Conservation (phyloP, 805 yeast genomes). For the Candida chilensis region DNA sequence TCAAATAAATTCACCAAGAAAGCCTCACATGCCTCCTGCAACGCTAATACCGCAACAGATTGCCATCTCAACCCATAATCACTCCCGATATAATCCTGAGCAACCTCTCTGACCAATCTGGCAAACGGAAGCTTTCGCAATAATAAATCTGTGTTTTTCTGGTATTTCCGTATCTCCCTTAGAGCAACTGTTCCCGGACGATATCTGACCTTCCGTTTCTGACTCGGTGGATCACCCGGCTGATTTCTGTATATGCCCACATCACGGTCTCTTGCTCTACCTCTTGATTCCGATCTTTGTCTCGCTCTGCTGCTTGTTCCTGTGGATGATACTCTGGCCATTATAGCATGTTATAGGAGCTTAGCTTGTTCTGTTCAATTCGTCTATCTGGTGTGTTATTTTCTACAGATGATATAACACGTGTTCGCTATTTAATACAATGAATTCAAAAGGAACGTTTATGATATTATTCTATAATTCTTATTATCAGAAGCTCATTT, state of each 20-base stretch:
- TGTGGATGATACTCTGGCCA: too few relatives aligned
- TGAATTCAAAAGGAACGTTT: too few relatives aligned
- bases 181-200: slow-evolving; percentile 62
- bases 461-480: too few relatives aligned
- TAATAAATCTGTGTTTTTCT: slow-evolving; percentile 57
- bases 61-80: slow-evolving; percentile 69
- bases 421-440: too few relatives aligned
- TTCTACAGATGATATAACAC: too few relatives aligned
- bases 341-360: too few relatives aligned
- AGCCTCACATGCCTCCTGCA: slow-evolving; percentile 80
- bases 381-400: too few relatives aligned
- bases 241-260: slow-evolving; percentile 35
- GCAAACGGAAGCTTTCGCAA: slow-evolving; percentile 73
- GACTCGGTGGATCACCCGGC: slow-evolving; percentile 42
- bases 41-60: slow-evolving; percentile 63
- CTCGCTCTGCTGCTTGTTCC: background rate
- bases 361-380: too few relatives aligned
- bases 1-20: slow-evolving; percentile 64
- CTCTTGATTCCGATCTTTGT: slow-evolving; percentile 1
- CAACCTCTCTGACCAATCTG: slow-evolving; percentile 64
- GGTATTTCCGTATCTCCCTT: slow-evolving; percentile 60
- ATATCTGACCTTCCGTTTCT: slow-evolving; percentile 29
- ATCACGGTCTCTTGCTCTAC: slow-evolving; percentile 7
- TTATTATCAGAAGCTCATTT: too few relatives aligned
- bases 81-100: slow-evolving; percentile 45